Percentiles rank a stretch among this genome's conserved stretches.
Conservation (phyloP, 2,329 filamentous ascomycete species). For the Hypoxylon sp. region DNA sequence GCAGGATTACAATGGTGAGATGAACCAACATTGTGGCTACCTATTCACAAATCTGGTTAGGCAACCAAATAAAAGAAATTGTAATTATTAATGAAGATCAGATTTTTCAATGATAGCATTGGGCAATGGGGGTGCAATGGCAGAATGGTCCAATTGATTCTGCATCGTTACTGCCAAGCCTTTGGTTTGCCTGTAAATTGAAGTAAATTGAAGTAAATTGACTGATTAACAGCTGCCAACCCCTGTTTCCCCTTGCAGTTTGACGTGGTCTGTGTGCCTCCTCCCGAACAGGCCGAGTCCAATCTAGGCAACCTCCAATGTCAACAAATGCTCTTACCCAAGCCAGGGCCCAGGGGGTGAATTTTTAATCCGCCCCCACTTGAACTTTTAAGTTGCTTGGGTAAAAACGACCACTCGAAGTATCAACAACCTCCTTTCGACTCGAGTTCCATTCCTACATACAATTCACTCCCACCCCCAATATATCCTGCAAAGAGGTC, state of each 20-base stretch:
- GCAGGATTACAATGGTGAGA: slow-evolving; percentile 23
- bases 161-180: slow-evolving; percentile 14
- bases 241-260: slow-evolving; percentile 21
- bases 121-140: slow-evolving; percentile 20
- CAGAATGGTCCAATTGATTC: too few relatives aligned
- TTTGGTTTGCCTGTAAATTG: slow-evolving; percentile 6
- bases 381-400: slow-evolving; percentile 29
- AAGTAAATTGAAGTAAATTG: too few relatives aligned
- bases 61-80: background rate
- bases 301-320: slow-evolving; percentile 35
- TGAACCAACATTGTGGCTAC: slow-evolving; percentile 33
- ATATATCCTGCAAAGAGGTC: slow-evolving; percentile 25
- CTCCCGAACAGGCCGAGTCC: slow-evolving; percentile 26
- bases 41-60: background rate
- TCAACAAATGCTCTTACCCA: slow-evolving; percentile 28
- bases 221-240: too few relatives aligned
- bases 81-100: slow-evolving; percentile 27
- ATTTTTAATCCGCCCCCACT: slow-evolving; percentile 42
- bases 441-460: slow-evolving; percentile 36
- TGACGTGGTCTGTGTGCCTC: slow-evolving; percentile 30
- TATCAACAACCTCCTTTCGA: slow-evolving; percentile 42
- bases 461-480: slow-evolving; percentile 27
- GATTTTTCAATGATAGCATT: slow-evolving; percentile 18
- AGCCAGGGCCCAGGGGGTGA: slow-evolving; percentile 28
- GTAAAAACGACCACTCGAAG: slow-evolving; percentile 38